A percentile compares a stretch with the other conserved stretches of the same genome.
phyloP scores from a whole-genome alignment of 805 yeast species.

The Metschnikowia cerradonensis region DNA sequence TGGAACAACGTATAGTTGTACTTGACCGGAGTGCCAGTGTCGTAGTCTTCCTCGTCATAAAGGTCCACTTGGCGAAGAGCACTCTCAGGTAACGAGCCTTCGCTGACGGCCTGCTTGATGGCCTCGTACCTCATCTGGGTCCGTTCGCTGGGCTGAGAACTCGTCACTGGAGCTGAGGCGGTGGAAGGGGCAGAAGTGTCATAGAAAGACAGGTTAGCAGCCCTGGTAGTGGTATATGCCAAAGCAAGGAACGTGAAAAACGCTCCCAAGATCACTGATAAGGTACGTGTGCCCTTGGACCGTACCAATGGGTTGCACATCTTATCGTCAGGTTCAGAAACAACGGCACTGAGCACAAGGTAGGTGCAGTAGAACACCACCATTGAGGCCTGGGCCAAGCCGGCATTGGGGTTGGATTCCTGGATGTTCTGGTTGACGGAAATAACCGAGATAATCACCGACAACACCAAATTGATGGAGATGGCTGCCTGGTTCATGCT shows the following conservation, averaged over 20 bases:
- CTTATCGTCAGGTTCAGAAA: slow-evolving; percentile 94
- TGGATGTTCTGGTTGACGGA: slow-evolving; percentile 83
- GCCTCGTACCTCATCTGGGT: slow-evolving; percentile 83
- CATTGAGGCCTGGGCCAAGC: slow-evolving; percentile 94
- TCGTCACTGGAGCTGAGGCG: slow-evolving; percentile 43
- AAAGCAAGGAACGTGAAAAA: slow-evolving; percentile 90
- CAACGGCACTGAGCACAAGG: slow-evolving; percentile 84
- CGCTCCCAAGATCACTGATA: slow-evolving; percentile 85
- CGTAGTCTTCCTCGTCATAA: slow-evolving; percentile 38
- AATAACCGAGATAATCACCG: slow-evolving; percentile 59
- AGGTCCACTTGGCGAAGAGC: slow-evolving; percentile 76
- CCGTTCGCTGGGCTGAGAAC: slow-evolving; percentile 37
- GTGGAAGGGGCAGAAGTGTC: slow-evolving; percentile 24
- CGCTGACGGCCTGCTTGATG: slow-evolving; percentile 89
- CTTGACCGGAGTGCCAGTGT: slow-evolving; percentile 47
- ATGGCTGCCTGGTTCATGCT: slow-evolving; percentile 87
- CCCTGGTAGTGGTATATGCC: slow-evolving; percentile 95
- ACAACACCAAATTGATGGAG: slow-evolving; percentile 65
- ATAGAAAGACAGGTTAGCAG: slow-evolving; percentile 66
- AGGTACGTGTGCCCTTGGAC: slow-evolving; percentile 84
- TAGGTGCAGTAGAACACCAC: slow-evolving; percentile 92
- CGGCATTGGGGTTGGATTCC: slow-evolving; percentile 91
- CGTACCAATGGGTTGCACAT: slow-evolving; percentile 89
- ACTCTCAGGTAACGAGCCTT: slow-evolving; percentile 90
- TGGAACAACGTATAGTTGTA: slow-evolving; percentile 89